Percentiles rank a stretch among this genome's conserved stretches.
phyloP scores from a whole-genome alignment of 345 rosid species.

The Abelmoschus esculentus region DNA sequence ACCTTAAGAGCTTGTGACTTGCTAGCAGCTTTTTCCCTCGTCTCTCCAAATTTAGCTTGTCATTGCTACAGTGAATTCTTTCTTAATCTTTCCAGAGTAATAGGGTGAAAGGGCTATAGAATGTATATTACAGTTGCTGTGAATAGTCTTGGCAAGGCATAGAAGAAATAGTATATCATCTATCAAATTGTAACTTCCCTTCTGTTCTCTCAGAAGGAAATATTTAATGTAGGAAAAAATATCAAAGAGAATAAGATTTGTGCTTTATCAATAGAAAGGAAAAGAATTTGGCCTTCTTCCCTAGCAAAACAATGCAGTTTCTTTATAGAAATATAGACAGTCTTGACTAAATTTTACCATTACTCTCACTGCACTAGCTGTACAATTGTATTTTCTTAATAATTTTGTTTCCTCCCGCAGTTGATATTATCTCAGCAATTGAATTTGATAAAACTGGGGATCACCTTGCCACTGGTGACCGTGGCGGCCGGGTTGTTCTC shows the following conservation, averaged over 20 bases:
- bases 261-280: neutral
- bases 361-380: neutral
- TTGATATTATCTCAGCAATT: constrained; percentile 83
- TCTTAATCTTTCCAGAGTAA: neutral
- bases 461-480: constrained; percentile 92
- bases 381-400: neutral
- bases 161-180: neutral
- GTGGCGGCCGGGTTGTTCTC: constrained; percentile 94
- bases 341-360: neutral
- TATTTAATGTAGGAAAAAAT: neutral
- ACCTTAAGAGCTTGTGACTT: neutral
- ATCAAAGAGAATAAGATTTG: neutral
- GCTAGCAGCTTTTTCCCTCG: neutral
- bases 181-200: neutral
- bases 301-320: neutral
- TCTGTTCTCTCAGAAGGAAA: neutral
- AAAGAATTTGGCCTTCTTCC: constrained; percentile 4
- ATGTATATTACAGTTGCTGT: neutral
- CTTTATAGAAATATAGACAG: neutral
- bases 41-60: neutral
- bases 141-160: neutral
- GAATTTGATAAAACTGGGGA: constrained; percentile 78
- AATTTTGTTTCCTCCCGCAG: constrained; percentile 40
- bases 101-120: neutral
- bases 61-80: neutral